phyloP scores from a whole-genome alignment of 2,329 filamentous ascomycete species.

The Botrytis elliptica region DNA sequence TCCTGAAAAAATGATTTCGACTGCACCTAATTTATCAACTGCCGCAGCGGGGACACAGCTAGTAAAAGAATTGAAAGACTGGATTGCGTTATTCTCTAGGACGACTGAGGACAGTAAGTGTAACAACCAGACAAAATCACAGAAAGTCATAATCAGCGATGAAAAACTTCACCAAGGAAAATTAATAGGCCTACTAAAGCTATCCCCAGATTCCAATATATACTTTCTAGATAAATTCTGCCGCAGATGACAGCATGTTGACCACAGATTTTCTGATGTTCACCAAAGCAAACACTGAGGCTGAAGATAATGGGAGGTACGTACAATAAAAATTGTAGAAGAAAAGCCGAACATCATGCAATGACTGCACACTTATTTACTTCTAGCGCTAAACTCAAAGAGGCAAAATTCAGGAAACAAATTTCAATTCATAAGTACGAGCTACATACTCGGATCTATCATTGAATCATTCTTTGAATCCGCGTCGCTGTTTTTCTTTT shows the following conservation, averaged over 20 bases:
- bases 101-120: not conserved
- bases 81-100: not conserved
- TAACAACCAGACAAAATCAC: not conserved
- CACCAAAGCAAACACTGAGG: too few relatives aligned
- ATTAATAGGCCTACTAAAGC: not conserved
- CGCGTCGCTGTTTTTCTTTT: conserved; percentile 52
- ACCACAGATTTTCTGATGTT: not conserved
- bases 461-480: conserved; percentile 13
- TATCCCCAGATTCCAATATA: not conserved
- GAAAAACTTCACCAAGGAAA: not conserved
- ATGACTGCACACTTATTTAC: not conserved
- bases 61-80: not conserved
- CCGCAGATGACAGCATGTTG: not conserved
- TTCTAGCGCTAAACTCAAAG: not conserved
- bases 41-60: not conserved
- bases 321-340: not conserved
- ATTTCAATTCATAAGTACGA: not conserved
- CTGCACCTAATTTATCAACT: not conserved
- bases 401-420: not conserved
- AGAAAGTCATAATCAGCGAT: not conserved
- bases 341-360: not conserved
- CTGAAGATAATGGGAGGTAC: too few relatives aligned
- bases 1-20: not conserved
- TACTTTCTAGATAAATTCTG: not conserved
- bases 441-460: not conserved